Conservation (phyloP, 768 basidiomycete species). For the Nevesoporus exiguus region DNA sequence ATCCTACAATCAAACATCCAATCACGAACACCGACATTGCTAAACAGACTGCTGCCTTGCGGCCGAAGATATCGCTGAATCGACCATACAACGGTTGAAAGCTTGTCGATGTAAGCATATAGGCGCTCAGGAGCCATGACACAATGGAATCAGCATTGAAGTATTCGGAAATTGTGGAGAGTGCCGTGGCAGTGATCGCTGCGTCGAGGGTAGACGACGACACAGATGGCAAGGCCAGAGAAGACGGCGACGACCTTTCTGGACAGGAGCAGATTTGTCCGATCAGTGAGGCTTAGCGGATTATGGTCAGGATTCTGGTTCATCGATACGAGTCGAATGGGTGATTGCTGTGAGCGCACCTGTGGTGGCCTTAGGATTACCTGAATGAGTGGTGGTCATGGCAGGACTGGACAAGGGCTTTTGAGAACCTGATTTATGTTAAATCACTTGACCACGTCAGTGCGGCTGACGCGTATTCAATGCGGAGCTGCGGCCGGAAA, state of each 20-base stretch:
- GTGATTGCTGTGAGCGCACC: not conserved
- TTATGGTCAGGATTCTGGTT: not conserved
- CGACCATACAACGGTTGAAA: not conserved
- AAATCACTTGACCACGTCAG: too few species aligned
- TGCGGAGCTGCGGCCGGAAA: too few species aligned
- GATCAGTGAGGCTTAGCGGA: not conserved
- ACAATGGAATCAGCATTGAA: not conserved
- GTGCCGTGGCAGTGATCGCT: not conserved
- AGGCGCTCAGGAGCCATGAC: not conserved
- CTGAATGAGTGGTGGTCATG: not conserved
- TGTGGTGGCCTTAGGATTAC: not conserved
- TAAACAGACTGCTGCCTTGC: not conserved
- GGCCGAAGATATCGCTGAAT: not conserved
- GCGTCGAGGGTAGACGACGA: not conserved
- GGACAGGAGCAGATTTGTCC: not conserved
- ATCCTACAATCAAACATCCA: not conserved
- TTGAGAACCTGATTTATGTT: not conserved
- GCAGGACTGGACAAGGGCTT: not conserved
- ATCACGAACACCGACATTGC: not conserved
- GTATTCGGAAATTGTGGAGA: not conserved
- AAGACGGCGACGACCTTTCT: not conserved
- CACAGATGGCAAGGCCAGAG: not conserved
- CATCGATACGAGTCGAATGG: not conserved
- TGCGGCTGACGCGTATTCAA: too few species aligned
- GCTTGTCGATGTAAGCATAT: constrained; percentile 1